These are phyloP conservation scores for Fonsecaea pugnacius DNA, from an alignment of 2,329 filamentous ascomycete species.

Conservation along the genomic window DNA sequence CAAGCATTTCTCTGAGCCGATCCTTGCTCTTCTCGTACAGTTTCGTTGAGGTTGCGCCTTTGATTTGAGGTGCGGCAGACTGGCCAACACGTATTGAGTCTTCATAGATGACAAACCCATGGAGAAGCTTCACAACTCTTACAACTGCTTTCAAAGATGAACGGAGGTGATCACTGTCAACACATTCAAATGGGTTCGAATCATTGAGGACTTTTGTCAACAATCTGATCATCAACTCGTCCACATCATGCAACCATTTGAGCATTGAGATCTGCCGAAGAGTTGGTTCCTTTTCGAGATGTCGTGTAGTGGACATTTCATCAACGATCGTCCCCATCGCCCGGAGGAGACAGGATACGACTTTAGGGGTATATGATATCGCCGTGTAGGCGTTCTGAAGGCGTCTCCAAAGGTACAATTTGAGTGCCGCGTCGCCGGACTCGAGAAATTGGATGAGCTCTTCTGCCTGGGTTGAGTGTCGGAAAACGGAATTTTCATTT, in stretches of 20 bases:
- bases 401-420: conserved; percentile 85
- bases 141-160: conserved; percentile 73
- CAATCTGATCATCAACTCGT: conserved; percentile 73
- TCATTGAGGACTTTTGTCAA: conserved; percentile 72
- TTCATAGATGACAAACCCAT: conserved; percentile 79
- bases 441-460: conserved; percentile 87
- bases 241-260: conserved; percentile 76
- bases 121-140: conserved; percentile 73
- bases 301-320: conserved; percentile 67
- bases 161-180: conserved; percentile 78
- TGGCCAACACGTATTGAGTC: conserved; percentile 83
- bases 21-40: conserved; percentile 59
- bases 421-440: conserved; percentile 78
- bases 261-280: conserved; percentile 73
- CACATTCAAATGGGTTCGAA: conserved; percentile 74
- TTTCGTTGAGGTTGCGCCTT: conserved; percentile 50
- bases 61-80: conserved; percentile 63
- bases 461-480: conserved; percentile 43
- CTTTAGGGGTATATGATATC: conserved; percentile 84
- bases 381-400: conserved; percentile 85
- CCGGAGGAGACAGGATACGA: conserved; percentile 82
- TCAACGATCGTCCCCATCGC: conserved; percentile 81
- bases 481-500: conserved; percentile 25
- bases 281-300: conserved; percentile 55
- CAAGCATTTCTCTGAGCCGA: conserved; percentile 82